Percentiles rank a stretch among this genome's conserved stretches.
phyloP scores from a whole-genome alignment of 1,284 basidiomycete species.

The Cutaneotrichosporon spelunceum region DNA sequence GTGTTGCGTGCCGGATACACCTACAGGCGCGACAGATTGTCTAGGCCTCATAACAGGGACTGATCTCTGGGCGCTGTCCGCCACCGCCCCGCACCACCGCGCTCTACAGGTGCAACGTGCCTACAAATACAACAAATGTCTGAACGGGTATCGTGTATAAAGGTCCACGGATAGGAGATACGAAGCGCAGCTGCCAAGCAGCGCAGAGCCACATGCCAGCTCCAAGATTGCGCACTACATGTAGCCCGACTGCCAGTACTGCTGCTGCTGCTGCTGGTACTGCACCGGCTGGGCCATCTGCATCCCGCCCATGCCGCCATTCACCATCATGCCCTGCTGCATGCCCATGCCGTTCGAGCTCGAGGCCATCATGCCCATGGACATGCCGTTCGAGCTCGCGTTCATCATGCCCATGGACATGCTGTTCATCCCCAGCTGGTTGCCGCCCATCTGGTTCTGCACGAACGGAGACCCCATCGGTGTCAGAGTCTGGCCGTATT shows the following conservation, averaged over 20 bases:
- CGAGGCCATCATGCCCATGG: slow-evolving; percentile 7
- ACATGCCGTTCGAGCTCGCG: slow-evolving; percentile 1
- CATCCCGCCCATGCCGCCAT: slow-evolving; percentile 11
- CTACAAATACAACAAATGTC: slow-evolving; percentile 7
- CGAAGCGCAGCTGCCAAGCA: not conserved
- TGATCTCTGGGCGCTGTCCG: too few species aligned
- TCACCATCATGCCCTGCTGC: slow-evolving; percentile 14
- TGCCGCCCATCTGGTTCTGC: not conserved
- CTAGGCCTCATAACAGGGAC: too few species aligned
- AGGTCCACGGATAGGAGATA: not conserved
- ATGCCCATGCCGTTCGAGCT: slow-evolving; percentile 9
- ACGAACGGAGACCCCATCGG: not conserved
- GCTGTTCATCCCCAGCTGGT: slow-evolving; percentile 12
- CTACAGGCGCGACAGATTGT: too few species aligned
- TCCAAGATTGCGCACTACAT: not conserved
- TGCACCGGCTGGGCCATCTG: slow-evolving; percentile 9
- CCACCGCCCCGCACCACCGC: not conserved
- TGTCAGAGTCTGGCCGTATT: slow-evolving; percentile 7
- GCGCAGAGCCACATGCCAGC: not conserved
- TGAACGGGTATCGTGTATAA: slow-evolving; percentile 3
- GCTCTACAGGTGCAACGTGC: slow-evolving; percentile 2
- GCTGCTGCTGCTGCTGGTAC: slow-evolving; percentile 13
- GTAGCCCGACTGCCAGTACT: slow-evolving; percentile 2
- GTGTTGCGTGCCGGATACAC: too few species aligned
- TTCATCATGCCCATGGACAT: slow-evolving; percentile 9